These are phyloP conservation scores for Fusarium phyllophilum DNA, from an alignment of 2,329 filamentous ascomycete genomes.

Conservation along the genomic window DNA sequence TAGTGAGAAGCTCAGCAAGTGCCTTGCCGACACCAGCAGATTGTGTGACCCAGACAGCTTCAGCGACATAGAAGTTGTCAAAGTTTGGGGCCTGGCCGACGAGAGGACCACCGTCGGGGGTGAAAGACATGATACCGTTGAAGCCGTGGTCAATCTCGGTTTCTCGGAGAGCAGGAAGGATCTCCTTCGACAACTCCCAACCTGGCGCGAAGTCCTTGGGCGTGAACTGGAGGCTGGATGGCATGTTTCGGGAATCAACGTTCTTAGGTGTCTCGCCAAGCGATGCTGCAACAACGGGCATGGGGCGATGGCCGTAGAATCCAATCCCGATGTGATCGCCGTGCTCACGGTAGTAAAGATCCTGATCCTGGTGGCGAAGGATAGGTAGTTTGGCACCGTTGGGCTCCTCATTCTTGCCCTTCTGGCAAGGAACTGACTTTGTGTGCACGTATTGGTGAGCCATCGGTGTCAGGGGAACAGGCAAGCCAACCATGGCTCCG, in stretches of 20 bases:
- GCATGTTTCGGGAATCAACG: constrained; percentile 70
- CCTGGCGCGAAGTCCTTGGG: constrained; percentile 68
- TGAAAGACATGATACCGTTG: constrained; percentile 75
- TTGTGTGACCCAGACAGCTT: constrained; percentile 75
- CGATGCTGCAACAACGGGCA: constrained; percentile 66
- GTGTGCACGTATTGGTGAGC: constrained; percentile 74
- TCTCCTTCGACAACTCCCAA: constrained; percentile 64
- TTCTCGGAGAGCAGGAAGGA: constrained; percentile 63
- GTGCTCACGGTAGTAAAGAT: constrained; percentile 73
- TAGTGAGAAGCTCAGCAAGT: constrained; percentile 67
- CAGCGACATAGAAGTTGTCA: constrained; percentile 71
- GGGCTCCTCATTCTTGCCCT: constrained; percentile 48
- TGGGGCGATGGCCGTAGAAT: constrained; percentile 71
- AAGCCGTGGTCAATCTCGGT: constrained; percentile 67
- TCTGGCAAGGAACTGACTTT: constrained; percentile 58
- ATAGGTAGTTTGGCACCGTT: constrained; percentile 67
- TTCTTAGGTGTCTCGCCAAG: constrained; percentile 63
- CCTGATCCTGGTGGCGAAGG: constrained; percentile 69
- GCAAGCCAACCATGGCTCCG: constrained; percentile 67
- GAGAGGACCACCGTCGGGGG: constrained; percentile 69
- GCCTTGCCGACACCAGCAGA: constrained; percentile 71
- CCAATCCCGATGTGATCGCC: constrained; percentile 71
- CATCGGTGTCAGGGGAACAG: constrained; percentile 68
- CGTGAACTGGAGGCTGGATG: constrained; percentile 70
- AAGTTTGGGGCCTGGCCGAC: constrained; percentile 67